Base-by-base conservation (phyloP, 495 filamentous ascomycete species). In the Hamigera avellanea region DNA sequence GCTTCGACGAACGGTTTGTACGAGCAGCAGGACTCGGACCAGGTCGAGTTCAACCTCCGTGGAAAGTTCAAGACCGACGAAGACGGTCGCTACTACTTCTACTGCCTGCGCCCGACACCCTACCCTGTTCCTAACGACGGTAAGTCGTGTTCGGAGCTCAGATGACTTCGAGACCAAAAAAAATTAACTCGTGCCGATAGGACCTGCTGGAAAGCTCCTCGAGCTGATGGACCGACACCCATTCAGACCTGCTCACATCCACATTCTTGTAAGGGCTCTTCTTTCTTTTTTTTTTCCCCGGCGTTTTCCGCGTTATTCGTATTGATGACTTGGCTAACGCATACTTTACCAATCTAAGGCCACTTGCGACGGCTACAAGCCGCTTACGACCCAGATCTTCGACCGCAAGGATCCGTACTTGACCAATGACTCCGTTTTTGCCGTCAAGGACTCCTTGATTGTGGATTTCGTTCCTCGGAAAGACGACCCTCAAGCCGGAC, bases 201-300 rank as follows among this genome's bases (percentile, higher is more conserved):
- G 63, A n/a, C 67, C 64, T 6, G 61, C 54, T 13, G 67, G 66
- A 2, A 64, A 63, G 49, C 38, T 70, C 10, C 52, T 70, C 9
- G 37, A 62, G 29, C 43, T 80, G 33, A 67, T 85, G 42, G 80
- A 84, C 43, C 64, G 79, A 13, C 77, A 88, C 57, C 81, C 83
- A n/a, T 83, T 79, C 67, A 67, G 85, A 17, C 84, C 85, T 23
- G 84, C 80, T 26, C 83, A 89, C 50, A 86, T 93, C 44, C 84
- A 93, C 57, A 80, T 89, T 44, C 78, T 87, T 60, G 78, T 81
- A 58, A 53, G 71, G 14, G 6, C 5, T 30, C n/a, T 12, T 13
- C 6, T 30, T 30, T 30, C n/a, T 30, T 30, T 10, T n/a, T 26
- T 14, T 10, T 9, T 23, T 19, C 33, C 9, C n/a, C 33, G 8